Evolutionary conservation across 495 filamentous ascomycete genomes (phyloP).

Genomic region (Penicillium ucsense): DNA sequence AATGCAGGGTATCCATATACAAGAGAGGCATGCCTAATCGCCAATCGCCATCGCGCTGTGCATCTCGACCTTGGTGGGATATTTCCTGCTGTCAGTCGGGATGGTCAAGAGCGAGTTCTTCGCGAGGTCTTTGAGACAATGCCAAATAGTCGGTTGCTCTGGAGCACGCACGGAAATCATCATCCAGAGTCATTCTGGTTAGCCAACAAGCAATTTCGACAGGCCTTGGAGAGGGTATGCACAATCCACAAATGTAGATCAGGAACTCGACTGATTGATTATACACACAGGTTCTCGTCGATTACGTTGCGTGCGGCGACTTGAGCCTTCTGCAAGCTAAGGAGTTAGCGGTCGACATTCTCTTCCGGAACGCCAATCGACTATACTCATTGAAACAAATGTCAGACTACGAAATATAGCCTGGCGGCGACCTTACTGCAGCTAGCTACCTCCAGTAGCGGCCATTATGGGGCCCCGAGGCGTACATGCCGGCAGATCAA

Average conservation of each 20-base stretch:
- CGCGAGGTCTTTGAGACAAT: constrained; percentile 67
- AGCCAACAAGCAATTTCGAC: constrained; percentile 67
- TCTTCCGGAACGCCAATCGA: constrained; percentile 63
- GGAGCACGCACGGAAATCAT: constrained; percentile 78
- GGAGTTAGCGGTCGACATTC: constrained; percentile 46
- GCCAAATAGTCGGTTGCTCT: constrained; percentile 68
- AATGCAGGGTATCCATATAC: constrained; percentile 83
- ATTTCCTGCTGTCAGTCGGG: constrained; percentile 70
- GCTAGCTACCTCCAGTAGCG: neutral
- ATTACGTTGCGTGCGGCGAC: constrained; percentile 51
- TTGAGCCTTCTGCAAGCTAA: constrained; percentile 49
- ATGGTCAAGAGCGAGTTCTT: constrained; percentile 67
- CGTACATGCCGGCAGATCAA: too few relatives aligned
- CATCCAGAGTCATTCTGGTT: constrained; percentile 79
- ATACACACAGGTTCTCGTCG: constrained; percentile 43
- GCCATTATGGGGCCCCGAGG: too few relatives aligned
- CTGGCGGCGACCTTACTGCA: neutral
- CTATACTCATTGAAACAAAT: constrained; percentile 44
- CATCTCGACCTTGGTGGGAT: constrained; percentile 84
- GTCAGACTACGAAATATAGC: constrained; percentile 7
- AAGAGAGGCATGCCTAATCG: constrained; percentile 71
- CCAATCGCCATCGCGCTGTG: constrained; percentile 69
- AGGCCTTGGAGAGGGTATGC: constrained; percentile 55
- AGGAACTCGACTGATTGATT: neutral
- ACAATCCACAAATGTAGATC: neutral